phyloP scores from a whole-genome alignment of 148 eudicot species.

The Amaranthus palmeri region DNA sequence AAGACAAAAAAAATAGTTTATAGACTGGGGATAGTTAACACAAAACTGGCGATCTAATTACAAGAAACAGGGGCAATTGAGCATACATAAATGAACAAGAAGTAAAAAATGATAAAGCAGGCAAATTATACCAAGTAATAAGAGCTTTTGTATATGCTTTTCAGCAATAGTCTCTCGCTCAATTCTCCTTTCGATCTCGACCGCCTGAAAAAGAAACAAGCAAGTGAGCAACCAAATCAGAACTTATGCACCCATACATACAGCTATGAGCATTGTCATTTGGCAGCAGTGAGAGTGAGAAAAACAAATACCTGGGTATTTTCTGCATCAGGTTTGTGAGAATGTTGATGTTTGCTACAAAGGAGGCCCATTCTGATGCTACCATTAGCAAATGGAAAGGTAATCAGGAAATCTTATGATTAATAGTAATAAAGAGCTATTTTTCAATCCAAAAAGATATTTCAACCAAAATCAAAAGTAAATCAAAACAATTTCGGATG shows the following conservation, averaged over 20 bases:
- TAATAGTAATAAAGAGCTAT: too few species aligned
- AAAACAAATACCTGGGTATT: slow-evolving; percentile 50
- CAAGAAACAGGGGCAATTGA: not conserved
- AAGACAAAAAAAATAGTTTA: too few species aligned
- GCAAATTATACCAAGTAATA: slow-evolving; percentile 61
- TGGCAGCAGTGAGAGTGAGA: too few species aligned
- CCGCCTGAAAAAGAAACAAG: slow-evolving; percentile 43
- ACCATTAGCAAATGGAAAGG: too few species aligned
- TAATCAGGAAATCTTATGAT: too few species aligned
- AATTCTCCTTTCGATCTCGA: slow-evolving; percentile 85
- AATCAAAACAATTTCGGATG: too few species aligned
- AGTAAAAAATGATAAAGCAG: not conserved
- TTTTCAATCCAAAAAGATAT: too few species aligned
- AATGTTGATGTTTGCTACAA: slow-evolving; percentile 72
- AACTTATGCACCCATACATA: not conserved
- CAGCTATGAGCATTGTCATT: not conserved
- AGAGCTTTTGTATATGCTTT: slow-evolving; percentile 86
- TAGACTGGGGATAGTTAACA: too few species aligned
- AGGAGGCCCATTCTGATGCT: slow-evolving; percentile 57
- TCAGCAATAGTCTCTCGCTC: slow-evolving; percentile 88
- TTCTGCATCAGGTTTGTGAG: slow-evolving; percentile 57
- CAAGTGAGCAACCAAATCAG: not conserved
- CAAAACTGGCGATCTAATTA: not conserved
- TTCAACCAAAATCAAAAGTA: too few species aligned
- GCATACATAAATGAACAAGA: not conserved